Conservation (phyloP, 2,329 filamentous ascomycete species). For the Aspergillus quadricinctus region DNA sequence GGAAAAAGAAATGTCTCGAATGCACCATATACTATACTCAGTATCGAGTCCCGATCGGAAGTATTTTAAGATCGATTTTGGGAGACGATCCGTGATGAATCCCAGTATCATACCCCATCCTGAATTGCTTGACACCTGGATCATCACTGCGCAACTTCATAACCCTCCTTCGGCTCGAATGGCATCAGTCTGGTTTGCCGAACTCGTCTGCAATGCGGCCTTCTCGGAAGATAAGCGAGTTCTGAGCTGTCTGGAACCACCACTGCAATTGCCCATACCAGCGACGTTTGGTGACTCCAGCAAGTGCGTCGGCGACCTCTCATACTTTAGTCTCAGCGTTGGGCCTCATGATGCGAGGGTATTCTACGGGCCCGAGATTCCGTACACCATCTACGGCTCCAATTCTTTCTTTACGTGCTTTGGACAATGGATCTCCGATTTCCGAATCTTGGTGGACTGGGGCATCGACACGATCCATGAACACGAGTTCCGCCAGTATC, state of each 20-base stretch:
- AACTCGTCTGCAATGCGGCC: conserved; percentile 49
- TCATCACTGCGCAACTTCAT: too few relatives aligned
- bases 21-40: too few relatives aligned
- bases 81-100: too few relatives aligned
- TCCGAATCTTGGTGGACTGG: conserved; percentile 48
- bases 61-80: too few relatives aligned
- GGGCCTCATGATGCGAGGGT: conserved; percentile 58
- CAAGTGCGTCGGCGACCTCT: conserved; percentile 39
- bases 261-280: too few relatives aligned
- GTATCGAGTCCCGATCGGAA: too few relatives aligned
- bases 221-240: conserved; percentile 38
- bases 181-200: conserved; percentile 33
- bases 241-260: conserved; percentile 35
- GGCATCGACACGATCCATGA: conserved; percentile 22
- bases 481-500: conserved; percentile 14
- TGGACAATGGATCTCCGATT: conserved; percentile 54
- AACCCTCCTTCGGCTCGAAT: conserved; percentile 48
- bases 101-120: too few relatives aligned
- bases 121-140: too few relatives aligned
- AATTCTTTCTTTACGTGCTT: conserved; percentile 54
- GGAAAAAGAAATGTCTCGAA: too few relatives aligned
- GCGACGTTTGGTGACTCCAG: too few relatives aligned
- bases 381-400: conserved; percentile 53
- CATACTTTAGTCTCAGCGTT: conserved; percentile 41
- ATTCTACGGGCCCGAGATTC: conserved; percentile 50